Percentiles rank a stretch among this genome's conserved stretches.
phyloP scores from a whole-genome alignment of 169 alveolate species.

The Eimeria acervulina region DNA sequence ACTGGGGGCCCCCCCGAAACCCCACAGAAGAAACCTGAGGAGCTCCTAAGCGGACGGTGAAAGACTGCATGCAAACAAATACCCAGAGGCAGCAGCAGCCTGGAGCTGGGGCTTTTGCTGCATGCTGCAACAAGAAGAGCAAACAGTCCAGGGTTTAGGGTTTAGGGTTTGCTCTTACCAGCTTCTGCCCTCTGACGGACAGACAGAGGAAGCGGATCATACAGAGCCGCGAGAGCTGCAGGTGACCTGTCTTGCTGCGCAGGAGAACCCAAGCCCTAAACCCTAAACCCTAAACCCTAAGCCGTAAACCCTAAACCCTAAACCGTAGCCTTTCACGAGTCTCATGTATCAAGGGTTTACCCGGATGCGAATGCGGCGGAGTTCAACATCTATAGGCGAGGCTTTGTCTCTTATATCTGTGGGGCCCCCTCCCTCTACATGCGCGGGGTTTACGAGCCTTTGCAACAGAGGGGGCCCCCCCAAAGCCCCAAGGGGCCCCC shows the following conservation, averaged over 20 bases:
- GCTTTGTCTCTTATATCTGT: not conserved
- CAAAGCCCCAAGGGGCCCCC: not conserved
- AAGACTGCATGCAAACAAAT: constrained; percentile 2
- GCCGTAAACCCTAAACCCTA: not conserved
- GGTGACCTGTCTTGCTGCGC: constrained; percentile 66
- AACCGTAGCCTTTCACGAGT: not conserved
- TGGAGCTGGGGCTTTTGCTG: not conserved
- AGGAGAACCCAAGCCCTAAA: not conserved
- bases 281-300: constrained; percentile 9
- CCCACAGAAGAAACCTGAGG: not conserved
- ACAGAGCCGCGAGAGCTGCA: constrained; percentile 47
- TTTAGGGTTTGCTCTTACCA: not conserved
- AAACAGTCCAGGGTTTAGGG: not conserved
- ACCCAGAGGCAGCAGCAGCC: not conserved
- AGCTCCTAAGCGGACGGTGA: not conserved
- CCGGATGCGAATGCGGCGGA: not conserved
- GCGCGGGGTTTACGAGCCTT: not conserved
- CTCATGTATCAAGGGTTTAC: not conserved
- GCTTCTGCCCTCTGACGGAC: constrained; percentile 46
- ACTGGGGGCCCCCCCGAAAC: not conserved
- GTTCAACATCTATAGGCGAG: not conserved
- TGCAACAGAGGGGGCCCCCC: not conserved
- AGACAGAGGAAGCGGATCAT: constrained; percentile 52
- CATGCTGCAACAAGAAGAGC: not conserved
- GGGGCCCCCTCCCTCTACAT: not conserved